A percentile compares a stretch with the other conserved stretches of the same genome.
Conservation (phyloP, 2,329 filamentous ascomycete species). For the Penicillium olsonii region DNA sequence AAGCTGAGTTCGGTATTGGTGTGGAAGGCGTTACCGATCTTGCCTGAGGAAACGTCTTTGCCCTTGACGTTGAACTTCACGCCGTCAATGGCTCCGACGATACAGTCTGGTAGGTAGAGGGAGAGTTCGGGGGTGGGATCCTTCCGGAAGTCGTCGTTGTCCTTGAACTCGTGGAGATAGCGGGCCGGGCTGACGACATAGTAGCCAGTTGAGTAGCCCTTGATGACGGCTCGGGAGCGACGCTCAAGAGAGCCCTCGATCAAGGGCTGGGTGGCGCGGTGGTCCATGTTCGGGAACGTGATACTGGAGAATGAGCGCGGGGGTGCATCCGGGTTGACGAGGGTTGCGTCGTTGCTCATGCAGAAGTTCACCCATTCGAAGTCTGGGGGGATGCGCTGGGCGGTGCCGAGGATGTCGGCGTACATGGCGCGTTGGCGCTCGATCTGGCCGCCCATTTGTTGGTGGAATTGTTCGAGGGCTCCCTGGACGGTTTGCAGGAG, state of each 20-base stretch:
- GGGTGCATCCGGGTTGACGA: constrained; percentile 76
- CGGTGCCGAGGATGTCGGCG: constrained; percentile 74
- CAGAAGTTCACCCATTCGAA: constrained; percentile 92
- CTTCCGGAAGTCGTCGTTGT: constrained; percentile 70
- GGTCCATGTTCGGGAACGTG: constrained; percentile 84
- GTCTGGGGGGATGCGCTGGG: constrained; percentile 76
- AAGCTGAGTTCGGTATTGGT: constrained; percentile 79
- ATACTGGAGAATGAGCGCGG: constrained; percentile 74
- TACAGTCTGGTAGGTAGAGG: constrained; percentile 88
- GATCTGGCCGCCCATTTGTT: constrained; percentile 75
- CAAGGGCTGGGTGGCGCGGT: constrained; percentile 74
- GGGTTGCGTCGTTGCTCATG: constrained; percentile 66
- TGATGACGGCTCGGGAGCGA: constrained; percentile 82
- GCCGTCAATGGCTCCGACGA: constrained; percentile 70
- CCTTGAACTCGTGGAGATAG: constrained; percentile 95
- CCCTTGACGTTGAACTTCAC: constrained; percentile 94
- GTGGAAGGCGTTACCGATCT: constrained; percentile 76
- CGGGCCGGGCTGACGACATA: constrained; percentile 88
- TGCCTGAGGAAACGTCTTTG: constrained; percentile 79
- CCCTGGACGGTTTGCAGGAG: constrained; percentile 80
- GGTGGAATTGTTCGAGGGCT: constrained; percentile 79
- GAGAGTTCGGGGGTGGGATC: constrained; percentile 75
- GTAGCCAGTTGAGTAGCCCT: constrained; percentile 77
- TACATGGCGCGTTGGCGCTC: constrained; percentile 82
- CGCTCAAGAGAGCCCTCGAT: constrained; percentile 88